Conservation (phyloP, 257 asterid genomes). For the Solanum bukasovii region DNA sequence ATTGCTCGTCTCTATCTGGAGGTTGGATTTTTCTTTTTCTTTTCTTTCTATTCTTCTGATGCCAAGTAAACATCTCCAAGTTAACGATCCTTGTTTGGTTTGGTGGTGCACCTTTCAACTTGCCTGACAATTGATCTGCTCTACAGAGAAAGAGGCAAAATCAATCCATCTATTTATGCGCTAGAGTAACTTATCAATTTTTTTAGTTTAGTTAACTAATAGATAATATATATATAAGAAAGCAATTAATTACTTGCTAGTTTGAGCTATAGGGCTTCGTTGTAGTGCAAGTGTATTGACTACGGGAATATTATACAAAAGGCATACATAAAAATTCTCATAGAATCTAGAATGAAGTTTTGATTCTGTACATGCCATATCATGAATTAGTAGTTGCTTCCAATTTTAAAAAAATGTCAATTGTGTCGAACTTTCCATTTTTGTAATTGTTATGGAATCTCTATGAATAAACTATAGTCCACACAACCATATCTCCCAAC, state of each 20-base stretch:
- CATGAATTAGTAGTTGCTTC: background rate
- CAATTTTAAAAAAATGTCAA: background rate
- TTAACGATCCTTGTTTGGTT: background rate
- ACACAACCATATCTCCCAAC: background rate
- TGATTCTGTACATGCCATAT: background rate
- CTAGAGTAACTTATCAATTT: background rate
- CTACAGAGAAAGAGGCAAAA: background rate
- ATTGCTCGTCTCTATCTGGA: conserved; percentile 95
- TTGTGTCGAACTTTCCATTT: background rate
- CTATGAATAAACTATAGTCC: background rate
- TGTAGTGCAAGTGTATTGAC: background rate
- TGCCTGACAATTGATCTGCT: background rate
- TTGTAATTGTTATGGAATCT: background rate
- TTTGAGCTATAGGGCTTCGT: background rate
- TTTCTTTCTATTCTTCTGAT: background rate
- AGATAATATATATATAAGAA: background rate
- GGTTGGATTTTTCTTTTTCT: conserved; percentile 25
- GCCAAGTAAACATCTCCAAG: background rate
- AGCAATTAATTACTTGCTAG: background rate
- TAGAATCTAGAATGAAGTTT: background rate
- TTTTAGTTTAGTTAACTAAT: background rate
- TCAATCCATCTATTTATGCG: background rate
- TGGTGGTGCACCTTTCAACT: background rate
- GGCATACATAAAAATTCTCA: background rate
- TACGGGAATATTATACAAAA: background rate